These are phyloP conservation scores for Cymbopogon flexuosus DNA, from an alignment of 202 grass and related monocot species.

Conservation along the genomic window DNA sequence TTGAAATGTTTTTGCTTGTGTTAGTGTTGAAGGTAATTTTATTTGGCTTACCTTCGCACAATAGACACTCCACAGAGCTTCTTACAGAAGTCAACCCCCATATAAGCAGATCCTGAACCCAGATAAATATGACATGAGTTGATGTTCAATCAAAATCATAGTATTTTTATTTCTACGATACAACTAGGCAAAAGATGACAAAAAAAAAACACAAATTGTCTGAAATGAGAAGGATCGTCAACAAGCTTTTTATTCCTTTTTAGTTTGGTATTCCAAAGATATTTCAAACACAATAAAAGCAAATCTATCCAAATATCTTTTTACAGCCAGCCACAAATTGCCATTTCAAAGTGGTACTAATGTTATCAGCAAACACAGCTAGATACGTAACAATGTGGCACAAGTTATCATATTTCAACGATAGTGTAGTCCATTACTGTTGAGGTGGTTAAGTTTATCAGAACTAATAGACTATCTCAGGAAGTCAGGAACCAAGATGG, in stretches of 20 bases:
- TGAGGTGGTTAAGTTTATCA: neutral
- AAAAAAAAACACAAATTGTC: neutral
- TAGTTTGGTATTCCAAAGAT: neutral
- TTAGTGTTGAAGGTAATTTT: slow-evolving; percentile 6
- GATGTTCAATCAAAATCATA: slow-evolving; percentile 2
- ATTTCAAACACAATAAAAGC: neutral
- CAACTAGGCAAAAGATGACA: neutral
- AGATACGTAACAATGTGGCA: neutral
- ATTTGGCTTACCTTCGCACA: slow-evolving; percentile 70
- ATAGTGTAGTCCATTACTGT: too few species aligned
- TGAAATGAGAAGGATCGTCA: neutral
- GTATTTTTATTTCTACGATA: slow-evolving; percentile 12
- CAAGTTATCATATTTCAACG: too few species aligned
- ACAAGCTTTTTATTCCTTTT: neutral
- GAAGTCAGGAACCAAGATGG: neutral
- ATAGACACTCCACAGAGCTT: slow-evolving; percentile 95
- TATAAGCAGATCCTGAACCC: slow-evolving; percentile 65
- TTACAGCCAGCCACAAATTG: neutral
- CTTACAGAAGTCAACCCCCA: slow-evolving; percentile 93
- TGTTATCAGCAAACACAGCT: neutral
- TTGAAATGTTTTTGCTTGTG: neutral
- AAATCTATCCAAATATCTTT: neutral
- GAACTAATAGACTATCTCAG: neutral
- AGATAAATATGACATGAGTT: slow-evolving; percentile 22
- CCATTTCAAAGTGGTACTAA: neutral